Evolutionary conservation across 2,329 filamentous ascomycete species (phyloP), one percentile per base, ranked within the genome.

Genomic region (Fusarium illudens): DNA sequence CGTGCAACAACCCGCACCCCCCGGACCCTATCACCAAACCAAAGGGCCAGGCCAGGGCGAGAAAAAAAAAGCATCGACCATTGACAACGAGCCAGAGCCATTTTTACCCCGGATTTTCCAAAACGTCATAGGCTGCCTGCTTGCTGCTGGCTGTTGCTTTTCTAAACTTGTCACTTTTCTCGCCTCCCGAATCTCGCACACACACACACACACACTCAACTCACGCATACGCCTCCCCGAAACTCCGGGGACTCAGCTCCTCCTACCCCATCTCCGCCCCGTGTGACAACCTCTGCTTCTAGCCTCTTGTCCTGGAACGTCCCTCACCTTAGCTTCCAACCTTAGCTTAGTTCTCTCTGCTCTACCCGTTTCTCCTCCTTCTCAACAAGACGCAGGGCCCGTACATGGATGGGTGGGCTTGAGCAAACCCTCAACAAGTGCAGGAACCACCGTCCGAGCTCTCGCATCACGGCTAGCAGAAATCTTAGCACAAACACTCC

Each of bases 81-180:
- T 56, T 68, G 10, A 46, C 9, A 27, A 62, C 25, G 22, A 50
- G 22, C 37, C 52, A 52, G 34, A 55, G 39, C 65, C 51, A 62
- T 13, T 48, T 51, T 65, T 71, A 71, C 68, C 68, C 68, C 68
- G 63, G 68, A 71, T 71, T 71, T 71, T 64, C 57, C 36, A 56
- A 27, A 67, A 67, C 68, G 65, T 71, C 65, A 69, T 70, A 64
- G 29, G 39, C 54, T 53, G 29, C 39, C 20, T 50, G 12, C 55
- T 55, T 46, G n/a, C 37, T 30, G 50, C 29, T 42, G 29, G 13
- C 11, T 54, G n/a, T n/a, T n/a, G n/a, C n/a, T 39, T 55, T 70
- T 39, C 32, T 46, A 46, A 53, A 64, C 52, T 22, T 36, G 37
- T 69, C 66, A 60, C 54, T 22, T 64, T 64, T 42, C 46, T 48